phyloP scores from a whole-genome alignment of 2,329 filamentous ascomycete species.

The Knufia petricola region DNA sequence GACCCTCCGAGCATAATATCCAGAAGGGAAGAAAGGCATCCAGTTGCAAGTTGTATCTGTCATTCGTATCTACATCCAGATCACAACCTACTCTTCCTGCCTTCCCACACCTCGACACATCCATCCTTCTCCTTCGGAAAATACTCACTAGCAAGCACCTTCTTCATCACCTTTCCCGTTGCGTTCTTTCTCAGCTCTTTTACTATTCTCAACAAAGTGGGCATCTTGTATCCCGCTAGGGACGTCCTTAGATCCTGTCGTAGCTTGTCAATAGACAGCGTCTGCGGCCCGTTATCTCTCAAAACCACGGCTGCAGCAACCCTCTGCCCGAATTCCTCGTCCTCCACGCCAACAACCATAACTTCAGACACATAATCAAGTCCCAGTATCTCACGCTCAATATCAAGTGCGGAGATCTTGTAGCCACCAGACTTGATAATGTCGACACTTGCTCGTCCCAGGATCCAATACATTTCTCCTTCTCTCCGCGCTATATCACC shows the following conservation, averaged over 20 bases:
- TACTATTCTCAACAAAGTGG: conserved; percentile 36
- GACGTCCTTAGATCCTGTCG: conserved; percentile 33
- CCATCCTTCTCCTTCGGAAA: conserved; percentile 25
- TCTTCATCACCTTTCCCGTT: conserved; percentile 42
- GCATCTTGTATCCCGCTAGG: conserved; percentile 39
- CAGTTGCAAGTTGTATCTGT: neutral
- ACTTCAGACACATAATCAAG: conserved; percentile 38
- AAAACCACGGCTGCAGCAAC: conserved; percentile 35
- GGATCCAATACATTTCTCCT: conserved; percentile 32
- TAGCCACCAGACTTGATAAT: conserved; percentile 43
- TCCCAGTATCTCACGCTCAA: conserved; percentile 38
- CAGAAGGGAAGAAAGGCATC: too few relatives aligned
- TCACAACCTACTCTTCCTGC: conserved; percentile 10
- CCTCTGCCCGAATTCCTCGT: conserved; percentile 40
- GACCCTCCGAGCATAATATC: too few relatives aligned
- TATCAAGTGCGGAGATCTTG: conserved; percentile 41
- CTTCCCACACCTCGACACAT: conserved; percentile 24
- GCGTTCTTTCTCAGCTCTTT: conserved; percentile 38
- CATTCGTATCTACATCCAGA: neutral
- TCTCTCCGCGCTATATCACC: conserved; percentile 26
- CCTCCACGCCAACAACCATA: conserved; percentile 39
- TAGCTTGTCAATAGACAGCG: conserved; percentile 29
- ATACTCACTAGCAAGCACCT: conserved; percentile 29
- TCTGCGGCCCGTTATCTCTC: conserved; percentile 16
- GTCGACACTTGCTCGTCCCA: conserved; percentile 37